These are phyloP conservation scores for Endoconidiophora laricicola DNA, from an alignment of 2,329 filamentous ascomycete species.

Conservation along the genomic window DNA sequence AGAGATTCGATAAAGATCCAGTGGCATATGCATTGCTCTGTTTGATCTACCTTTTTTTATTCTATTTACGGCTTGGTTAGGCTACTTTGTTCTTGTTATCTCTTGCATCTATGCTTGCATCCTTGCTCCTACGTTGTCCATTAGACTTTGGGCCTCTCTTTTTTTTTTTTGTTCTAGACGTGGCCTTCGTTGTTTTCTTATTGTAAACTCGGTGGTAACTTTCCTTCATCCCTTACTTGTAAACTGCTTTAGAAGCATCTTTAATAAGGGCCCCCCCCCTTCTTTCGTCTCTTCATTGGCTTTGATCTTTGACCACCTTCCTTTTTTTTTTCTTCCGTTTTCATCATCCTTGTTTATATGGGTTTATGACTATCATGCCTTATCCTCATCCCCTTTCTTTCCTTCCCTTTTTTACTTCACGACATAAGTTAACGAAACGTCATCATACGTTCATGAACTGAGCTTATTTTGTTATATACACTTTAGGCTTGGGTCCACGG, in stretches of 20 bases:
- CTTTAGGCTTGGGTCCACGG: background rate
- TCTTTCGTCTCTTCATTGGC: background rate
- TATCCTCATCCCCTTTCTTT: conserved; percentile 1
- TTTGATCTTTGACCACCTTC: background rate
- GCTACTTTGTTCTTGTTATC: conserved; percentile 4
- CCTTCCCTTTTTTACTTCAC: conserved; percentile 1
- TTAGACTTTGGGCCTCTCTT: conserved; percentile 3
- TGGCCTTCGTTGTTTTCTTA: background rate
- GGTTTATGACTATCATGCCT: conserved; percentile 7
- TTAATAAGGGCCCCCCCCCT: no score
- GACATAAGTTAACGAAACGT: background rate
- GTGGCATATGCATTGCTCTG: conserved; percentile 12
- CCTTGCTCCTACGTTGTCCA: no score
- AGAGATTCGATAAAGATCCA: conserved; percentile 47
- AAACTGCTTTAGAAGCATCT: no score
- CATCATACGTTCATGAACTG: background rate
- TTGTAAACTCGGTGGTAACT: conserved; percentile 12
- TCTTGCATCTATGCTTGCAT: background rate
- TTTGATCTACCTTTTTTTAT: conserved; percentile 10
- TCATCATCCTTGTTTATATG: background rate
- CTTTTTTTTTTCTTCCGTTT: background rate
- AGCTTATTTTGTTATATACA: no score
- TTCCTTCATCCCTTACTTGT: background rate
- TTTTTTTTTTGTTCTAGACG: conserved; percentile 9
- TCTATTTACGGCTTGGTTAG: conserved; percentile 5